Evolutionary conservation across 192 early-diverging fungal species (phyloP), one percentile per base, ranked within the genome.

Genomic region (Oehlia diaphana): DNA sequence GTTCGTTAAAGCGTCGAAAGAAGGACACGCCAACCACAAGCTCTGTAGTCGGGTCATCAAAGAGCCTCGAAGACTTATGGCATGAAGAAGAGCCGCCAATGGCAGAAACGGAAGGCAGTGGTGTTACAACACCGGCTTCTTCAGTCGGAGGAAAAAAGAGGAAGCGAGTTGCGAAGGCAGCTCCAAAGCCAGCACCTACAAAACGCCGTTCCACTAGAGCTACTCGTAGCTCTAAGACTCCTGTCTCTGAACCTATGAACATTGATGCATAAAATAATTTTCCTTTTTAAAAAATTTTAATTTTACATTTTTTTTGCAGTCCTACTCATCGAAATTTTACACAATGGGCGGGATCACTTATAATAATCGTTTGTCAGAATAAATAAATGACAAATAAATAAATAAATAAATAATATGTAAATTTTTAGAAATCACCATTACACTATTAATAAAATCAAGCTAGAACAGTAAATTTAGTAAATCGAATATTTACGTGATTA

Each of bases 1-100:
- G 70, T 69, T 42, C 44, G 19, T 35, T 5, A 4, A 78, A 77
- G 62, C 74, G 81, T 9, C 47, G 53, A 35, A 84, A 84, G 44
- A 79, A 81, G 64, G 76, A 53, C 21, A 61, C 76, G 31, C 81
- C 83, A 23, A 47, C 31, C 12, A 6, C 70, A 21, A 33, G 21
- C 16, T 7, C 70, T 2, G 16, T n/a, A 44, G 50, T 16, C 31
- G 28, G 9, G 16, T 74, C 72, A 31, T 74, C 72, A 44, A 74
- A 31, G 16, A 53, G 19, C 28, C 44, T 74, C 19, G 50, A 74
- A 28, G 72, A 74, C 10, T 53, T 74, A 9, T 74, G 72, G 72
- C 72, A 74, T 33, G 72, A 74, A 35, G 72, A 26, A 16, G 72
- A 74, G 14, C 49, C 50, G 12, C 47, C 50, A 31, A 58, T 74